Conservation (phyloP, 768 basidiomycete species). For the Collybia sordida region DNA sequence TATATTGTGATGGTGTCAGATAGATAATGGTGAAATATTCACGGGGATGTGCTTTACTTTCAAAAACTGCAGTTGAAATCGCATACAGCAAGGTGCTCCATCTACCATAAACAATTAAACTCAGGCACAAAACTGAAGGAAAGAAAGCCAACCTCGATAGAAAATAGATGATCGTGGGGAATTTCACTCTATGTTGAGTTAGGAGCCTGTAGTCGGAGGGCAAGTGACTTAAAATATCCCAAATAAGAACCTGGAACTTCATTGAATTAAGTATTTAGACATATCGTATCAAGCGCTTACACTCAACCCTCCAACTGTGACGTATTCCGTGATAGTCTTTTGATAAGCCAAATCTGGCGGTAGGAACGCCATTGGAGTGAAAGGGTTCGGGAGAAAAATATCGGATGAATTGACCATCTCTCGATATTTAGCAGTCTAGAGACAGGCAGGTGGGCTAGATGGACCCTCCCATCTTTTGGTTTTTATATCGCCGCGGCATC, state of each 20-base stretch:
- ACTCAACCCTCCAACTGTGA: conserved; percentile 19
- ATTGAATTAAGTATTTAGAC: background rate
- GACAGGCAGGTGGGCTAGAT: too few relatives aligned
- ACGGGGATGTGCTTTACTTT: conserved; percentile 13
- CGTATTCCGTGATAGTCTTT: conserved; percentile 23
- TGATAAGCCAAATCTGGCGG: conserved; percentile 24
- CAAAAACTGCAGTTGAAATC: conserved; percentile 18
- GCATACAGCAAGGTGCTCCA: conserved; percentile 20
- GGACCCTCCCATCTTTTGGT: too few relatives aligned
- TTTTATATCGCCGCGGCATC: too few relatives aligned
- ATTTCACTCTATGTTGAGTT: conserved; percentile 11
- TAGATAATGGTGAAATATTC: background rate
- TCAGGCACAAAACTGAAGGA: background rate
- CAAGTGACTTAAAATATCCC: conserved; percentile 29
- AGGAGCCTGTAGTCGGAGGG: conserved; percentile 25
- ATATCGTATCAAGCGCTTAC: conserved; percentile 3
- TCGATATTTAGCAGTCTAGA: too few relatives aligned
- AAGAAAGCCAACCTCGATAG: conserved; percentile 25
- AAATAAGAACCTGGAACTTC: conserved; percentile 23
- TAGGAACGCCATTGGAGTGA: conserved; percentile 31
- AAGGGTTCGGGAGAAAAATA: conserved; percentile 18
- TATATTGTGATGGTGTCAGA: background rate
- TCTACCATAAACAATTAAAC: conserved; percentile 4
- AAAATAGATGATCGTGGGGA: conserved; percentile 25
- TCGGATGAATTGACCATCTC: too few relatives aligned